Evolutionary conservation across 2,329 filamentous ascomycete genomes (phyloP).

Genomic region (Cadophora sp.): DNA sequence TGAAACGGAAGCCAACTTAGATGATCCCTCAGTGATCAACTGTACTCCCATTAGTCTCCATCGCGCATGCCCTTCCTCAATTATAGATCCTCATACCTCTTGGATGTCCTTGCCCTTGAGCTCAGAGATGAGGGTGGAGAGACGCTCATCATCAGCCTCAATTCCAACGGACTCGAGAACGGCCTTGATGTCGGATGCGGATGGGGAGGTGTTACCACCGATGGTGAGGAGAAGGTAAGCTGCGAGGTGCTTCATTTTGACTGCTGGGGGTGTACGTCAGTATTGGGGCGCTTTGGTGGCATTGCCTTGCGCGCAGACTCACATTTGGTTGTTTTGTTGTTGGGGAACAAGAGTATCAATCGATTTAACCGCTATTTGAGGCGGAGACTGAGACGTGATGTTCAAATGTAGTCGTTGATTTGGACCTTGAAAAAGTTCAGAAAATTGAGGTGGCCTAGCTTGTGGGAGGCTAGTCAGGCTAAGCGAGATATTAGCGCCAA

Average conservation of each 20-base stretch:
- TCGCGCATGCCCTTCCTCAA: conserved; percentile 36
- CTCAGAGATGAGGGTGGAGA: conserved; percentile 87
- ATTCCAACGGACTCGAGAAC: conserved; percentile 95
- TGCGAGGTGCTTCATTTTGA: conserved; percentile 99
- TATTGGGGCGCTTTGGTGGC: conserved; percentile 14
- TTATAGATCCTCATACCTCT: conserved; percentile 66
- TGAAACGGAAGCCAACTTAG: conserved; percentile 97
- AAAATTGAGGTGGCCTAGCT: background rate
- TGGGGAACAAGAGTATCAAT: conserved; percentile 90
- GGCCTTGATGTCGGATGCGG: conserved; percentile 82
- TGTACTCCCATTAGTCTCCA: conserved; percentile 50
- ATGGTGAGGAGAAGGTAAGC: conserved; percentile 97
- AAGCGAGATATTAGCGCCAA: conserved; percentile 11
- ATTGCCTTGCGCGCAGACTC: conserved; percentile 22
- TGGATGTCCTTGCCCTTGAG: conserved; percentile 91
- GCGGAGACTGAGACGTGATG: conserved; percentile 97
- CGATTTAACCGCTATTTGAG: conserved; percentile 96
- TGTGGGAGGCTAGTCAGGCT: background rate
- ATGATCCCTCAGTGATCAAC: conserved; percentile 88
- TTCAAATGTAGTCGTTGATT: conserved; percentile 2
- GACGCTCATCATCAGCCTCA: conserved; percentile 88
- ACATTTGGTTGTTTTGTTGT: conserved; percentile 40
- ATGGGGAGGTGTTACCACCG: conserved; percentile 89
- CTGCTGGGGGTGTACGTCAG: conserved; percentile 48
- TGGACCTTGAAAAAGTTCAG: conserved; percentile 3